Conservation (phyloP, 441 rosid species). For the Populus tomentosa region DNA sequence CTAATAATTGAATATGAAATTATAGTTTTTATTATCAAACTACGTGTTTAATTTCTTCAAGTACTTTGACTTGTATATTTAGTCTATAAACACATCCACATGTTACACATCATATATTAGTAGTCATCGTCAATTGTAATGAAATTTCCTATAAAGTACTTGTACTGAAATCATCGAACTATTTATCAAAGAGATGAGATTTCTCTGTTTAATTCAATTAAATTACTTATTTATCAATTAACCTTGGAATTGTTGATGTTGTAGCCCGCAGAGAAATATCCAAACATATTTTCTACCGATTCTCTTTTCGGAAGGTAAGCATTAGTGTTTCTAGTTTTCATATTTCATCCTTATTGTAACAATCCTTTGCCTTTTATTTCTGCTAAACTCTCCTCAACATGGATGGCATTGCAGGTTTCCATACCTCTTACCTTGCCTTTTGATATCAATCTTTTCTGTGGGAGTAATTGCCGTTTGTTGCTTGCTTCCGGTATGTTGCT, state of each 20-base stretch:
- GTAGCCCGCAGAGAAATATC: slow-evolving; percentile 41
- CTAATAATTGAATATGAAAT: too few relatives aligned
- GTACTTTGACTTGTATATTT: too few relatives aligned
- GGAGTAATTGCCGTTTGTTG: slow-evolving; percentile 25
- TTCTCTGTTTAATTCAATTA: background rate
- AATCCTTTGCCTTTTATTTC: background rate
- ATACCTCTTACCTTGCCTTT: slow-evolving; percentile 46
- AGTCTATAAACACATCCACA: too few relatives aligned
- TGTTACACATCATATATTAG: too few relatives aligned
- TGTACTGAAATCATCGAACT: too few relatives aligned
- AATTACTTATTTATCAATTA: background rate
- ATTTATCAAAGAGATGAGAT: too few relatives aligned
- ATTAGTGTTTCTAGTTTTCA: background rate
- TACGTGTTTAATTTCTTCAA: too few relatives aligned
- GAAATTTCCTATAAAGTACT: too few relatives aligned
- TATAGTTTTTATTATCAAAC: too few relatives aligned
- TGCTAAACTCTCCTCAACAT: slow-evolving; percentile 10
- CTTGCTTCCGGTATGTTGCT: slow-evolving; percentile 38
- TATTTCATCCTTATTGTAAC: background rate
- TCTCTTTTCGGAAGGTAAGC: slow-evolving; percentile 38
- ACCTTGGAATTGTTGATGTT: background rate
- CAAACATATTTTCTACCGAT: slow-evolving; percentile 26
- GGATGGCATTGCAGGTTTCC: slow-evolving; percentile 40
- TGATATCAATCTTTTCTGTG: slow-evolving; percentile 38
- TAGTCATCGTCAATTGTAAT: too few relatives aligned